These are phyloP conservation scores for Phyllosticta capitalensis DNA, from an alignment of 2,329 filamentous ascomycete genomes.

Conservation along the genomic window DNA sequence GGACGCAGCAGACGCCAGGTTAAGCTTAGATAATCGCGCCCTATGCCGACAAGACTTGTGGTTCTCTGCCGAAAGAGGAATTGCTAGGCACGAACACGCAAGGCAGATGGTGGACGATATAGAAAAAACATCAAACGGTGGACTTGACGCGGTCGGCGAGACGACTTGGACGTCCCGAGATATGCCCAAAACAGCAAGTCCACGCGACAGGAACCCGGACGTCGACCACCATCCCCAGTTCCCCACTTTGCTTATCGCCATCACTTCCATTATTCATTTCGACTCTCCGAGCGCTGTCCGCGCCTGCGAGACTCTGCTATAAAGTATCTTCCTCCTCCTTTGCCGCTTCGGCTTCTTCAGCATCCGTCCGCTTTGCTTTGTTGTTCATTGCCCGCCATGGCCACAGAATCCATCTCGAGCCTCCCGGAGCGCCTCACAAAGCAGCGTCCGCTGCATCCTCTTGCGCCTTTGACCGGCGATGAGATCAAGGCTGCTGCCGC, in stretches of 20 bases:
- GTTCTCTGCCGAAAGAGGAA: not conserved
- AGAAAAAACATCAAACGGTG: too few species aligned
- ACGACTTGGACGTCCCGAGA: not conserved
- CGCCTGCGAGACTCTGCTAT: not conserved
- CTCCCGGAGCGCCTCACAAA: conserved; percentile 1
- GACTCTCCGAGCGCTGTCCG: not conserved
- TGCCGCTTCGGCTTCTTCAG: not conserved
- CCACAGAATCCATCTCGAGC: conserved; percentile 4
- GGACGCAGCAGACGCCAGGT: not conserved
- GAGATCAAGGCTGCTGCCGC: conserved; percentile 46
- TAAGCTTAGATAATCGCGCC: not conserved
- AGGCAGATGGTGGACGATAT: too few species aligned
- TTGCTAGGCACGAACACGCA: too few species aligned
- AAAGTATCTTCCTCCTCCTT: not conserved
- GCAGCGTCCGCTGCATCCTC: conserved; percentile 38
- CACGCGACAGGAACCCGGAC: conserved; percentile 2
- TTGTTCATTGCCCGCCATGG: conserved; percentile 1
- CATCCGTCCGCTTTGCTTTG: not conserved
- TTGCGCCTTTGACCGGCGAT: conserved; percentile 48
- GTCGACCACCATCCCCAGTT: conserved; percentile 6
- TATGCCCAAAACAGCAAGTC: conserved; percentile 1
- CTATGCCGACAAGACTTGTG: not conserved
- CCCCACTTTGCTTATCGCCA: conserved; percentile 12
- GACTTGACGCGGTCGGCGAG: too few species aligned
- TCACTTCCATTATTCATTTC: not conserved